phyloP scores from a whole-genome alignment of 495 filamentous ascomycete genomes.

The Tuber magnatum region DNA sequence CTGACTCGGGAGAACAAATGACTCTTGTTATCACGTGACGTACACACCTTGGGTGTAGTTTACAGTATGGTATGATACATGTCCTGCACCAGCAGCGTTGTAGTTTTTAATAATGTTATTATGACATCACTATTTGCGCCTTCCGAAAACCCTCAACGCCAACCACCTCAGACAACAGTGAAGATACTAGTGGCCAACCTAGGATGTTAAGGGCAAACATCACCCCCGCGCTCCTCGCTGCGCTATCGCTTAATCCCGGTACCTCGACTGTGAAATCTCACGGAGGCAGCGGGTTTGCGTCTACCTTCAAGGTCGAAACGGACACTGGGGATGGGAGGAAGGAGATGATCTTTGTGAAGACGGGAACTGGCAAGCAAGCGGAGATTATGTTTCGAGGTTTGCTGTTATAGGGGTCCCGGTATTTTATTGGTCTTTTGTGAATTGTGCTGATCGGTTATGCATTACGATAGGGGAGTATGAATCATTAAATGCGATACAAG shows the following conservation, averaged over 20 bases:
- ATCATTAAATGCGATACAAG: constrained; percentile 73
- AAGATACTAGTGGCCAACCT: neutral
- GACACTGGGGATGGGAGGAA: constrained; percentile 48
- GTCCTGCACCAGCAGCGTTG: no score
- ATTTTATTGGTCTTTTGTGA: neutral
- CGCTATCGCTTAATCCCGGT: constrained; percentile 59
- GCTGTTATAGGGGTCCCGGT: neutral
- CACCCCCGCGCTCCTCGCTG: constrained; percentile 55
- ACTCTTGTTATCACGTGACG: neutral
- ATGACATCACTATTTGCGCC: constrained; percentile 14
- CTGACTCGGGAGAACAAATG: no score
- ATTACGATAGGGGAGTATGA: constrained; percentile 59
- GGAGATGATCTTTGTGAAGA: constrained; percentile 75
- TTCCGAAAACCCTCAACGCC: neutral
- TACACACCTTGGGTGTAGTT: neutral
- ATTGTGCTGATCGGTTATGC: constrained; percentile 19
- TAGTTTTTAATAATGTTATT: neutral
- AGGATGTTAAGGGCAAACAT: constrained; percentile 39
- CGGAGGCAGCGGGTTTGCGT: constrained; percentile 68
- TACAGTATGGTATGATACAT: neutral
- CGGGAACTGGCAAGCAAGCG: constrained; percentile 55
- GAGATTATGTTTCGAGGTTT: constrained; percentile 66
- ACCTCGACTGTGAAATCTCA: constrained; percentile 55
- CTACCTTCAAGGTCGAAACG: constrained; percentile 61
- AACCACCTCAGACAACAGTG: neutral